Evolutionary conservation across 108 stramenopile genomes (phyloP), one percentile per base, ranked within the genome.

Genomic region (Skeletonema menzelii): DNA sequence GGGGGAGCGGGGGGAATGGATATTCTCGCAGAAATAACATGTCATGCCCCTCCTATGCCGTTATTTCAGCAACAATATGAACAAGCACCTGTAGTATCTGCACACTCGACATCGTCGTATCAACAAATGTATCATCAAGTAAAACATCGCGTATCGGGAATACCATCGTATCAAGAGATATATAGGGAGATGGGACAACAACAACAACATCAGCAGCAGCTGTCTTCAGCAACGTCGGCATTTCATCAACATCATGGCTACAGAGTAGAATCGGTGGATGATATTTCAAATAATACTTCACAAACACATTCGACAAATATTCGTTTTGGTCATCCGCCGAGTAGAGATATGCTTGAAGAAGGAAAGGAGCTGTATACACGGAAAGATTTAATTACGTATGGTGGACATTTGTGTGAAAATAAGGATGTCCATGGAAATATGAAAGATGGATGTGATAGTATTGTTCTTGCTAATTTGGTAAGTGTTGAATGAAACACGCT

Each of bases 341-440:
- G 31, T 40, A 40, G 82, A 27, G 73, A 67, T 56, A 70, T 83
- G 57, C 19, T 53, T 6, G 73, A 72, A 17, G 82, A 83, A 35
- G 82, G 82, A 4, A 83, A 83, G 30, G 82, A 83, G 56, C 30
- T 83, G 13, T 83, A 79, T 63, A 69, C 82, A 11, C 35, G 77
- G 38, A 69, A 68, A 58, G 77, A 79, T 67, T 69, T 83, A 40
- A 17, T 73, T 19, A 26, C 30, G 6, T 66, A 67, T 46, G 77
- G 77, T 63, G 82, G 72, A 24, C 82, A 83, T 65, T 37, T 44
- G 56, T 34, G 68, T 46, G 75, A 84, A 38, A 17, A 63, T 55
- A 79, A 80, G 28, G 83, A 85, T 69, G 74, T 88, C 42, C 84
- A 85, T 68, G 87, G 87, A 17, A 80, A 69, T 66, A 72, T 72